Base-by-base conservation (phyloP, 192 early-diverging fungal species). In the Coemansia sp. region DNA sequence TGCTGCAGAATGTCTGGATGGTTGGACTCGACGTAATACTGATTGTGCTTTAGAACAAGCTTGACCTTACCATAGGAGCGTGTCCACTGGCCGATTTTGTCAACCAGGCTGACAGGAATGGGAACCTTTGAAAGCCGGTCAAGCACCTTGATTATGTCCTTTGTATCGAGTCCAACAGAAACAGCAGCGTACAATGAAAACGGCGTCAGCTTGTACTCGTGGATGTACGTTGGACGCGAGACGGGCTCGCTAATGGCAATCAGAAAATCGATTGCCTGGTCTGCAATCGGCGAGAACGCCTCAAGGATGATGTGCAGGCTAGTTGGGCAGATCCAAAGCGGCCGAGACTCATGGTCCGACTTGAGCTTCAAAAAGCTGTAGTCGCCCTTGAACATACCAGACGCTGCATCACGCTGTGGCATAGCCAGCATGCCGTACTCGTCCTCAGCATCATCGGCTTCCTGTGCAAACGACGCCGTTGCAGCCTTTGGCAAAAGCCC, bases 141-240 rank as follows among this genome's bases (percentile, higher is more conserved):
- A 57, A 99, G 78, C 5, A 94, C 94, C 37, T 91, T 88, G 47
- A 99, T 92, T 56, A 99, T 99, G 69, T 90, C 89, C 53, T 91
- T 92, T 9, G 93, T 93, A 52, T 93, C 88, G 47, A 99, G 85
- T 1, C 98, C 98, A 2, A 98, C 95, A 40, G 95, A 96, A 6
- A 99, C 95, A n/a, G 95, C 96, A 15, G 98, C 98, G 72, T 98
- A 96, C 5, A 99, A 86, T 26, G 94, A 96, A 69, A 96, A 97
- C 19, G 93, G 88, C 1, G 98, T 98, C 49, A 99, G 75, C 70
- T 91, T 89, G 84, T 98, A 99, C 80, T 99, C 98, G 65, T 77
- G 82, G 43, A 69, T 69, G 57, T 73, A 63, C 48, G 80, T 76
- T 13, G 86, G 90, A 72, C 93, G 86, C 70, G 90, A 92, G 6